Percentiles rank a stretch among this genome's conserved stretches.
phyloP scores from a whole-genome alignment of 331 rosid genomes.

The Telfairia occidentalis region DNA sequence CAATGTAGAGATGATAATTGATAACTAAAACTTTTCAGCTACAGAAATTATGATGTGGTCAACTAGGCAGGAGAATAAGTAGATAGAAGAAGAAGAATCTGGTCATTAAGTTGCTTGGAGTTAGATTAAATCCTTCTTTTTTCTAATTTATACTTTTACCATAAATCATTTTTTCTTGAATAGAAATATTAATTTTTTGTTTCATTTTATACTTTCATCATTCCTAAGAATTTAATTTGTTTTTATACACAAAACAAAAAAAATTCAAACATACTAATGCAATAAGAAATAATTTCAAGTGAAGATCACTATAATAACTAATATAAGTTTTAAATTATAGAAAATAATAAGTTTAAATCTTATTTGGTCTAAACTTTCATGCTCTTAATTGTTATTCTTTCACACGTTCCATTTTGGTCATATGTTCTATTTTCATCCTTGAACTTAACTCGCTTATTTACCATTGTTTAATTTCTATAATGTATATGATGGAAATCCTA shows the following conservation, averaged over 20 bases:
- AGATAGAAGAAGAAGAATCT: neutral
- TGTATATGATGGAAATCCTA: neutral
- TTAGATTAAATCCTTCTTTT: neutral
- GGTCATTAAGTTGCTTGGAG: neutral
- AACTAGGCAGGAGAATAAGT: neutral
- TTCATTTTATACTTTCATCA: neutral
- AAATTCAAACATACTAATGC: neutral
- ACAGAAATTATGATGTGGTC: neutral
- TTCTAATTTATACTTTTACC: neutral
- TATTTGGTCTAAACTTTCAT: neutral
- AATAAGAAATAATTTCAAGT: neutral
- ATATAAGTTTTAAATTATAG: neutral
- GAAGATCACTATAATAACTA: neutral
- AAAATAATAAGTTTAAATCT: neutral
- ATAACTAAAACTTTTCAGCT: neutral
- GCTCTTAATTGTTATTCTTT: neutral
- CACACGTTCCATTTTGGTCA: neutral
- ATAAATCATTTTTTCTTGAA: neutral
- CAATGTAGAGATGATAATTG: neutral
- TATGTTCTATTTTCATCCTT: neutral
- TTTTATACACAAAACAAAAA: neutral
- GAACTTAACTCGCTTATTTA: neutral
- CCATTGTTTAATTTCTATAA: neutral
- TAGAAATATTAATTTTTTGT: neutral
- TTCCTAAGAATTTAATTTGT: neutral